Evolutionary conservation across 371 early-diverging fungal species (phyloP), one percentile per base, ranked within the genome.

Genomic region (Amoeboaphelidium occidentale): DNA sequence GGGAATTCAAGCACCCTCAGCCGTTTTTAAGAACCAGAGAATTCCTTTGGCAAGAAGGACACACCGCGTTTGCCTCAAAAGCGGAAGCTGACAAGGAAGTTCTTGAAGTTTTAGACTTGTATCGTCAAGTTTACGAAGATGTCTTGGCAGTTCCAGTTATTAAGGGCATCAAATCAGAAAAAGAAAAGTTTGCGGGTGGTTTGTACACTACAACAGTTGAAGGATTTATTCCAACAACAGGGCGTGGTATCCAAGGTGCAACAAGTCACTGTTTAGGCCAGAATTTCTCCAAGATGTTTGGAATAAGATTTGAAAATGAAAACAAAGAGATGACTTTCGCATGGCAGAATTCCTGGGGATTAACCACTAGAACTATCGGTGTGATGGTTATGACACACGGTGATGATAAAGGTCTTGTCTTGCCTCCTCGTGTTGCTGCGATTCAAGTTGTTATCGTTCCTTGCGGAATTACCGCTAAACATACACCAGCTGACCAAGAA

Each of bases 11-110:
- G 72, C 81, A 96, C 63, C 96, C 98, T 49, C 89, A 93, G 65
- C 98, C 98, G 47, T 98, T 99, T 76, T 70, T 99, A 53, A 77
- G 99, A 55, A 97, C 98, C 20, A 83, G 99, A 58, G 99, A 99
- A 72, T 98, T 99, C 73, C 71, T 98, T 56, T 99, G 99, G 99
- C 99, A 99, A 66, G 99, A 99, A 68, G 99, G 99, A 46, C 99
- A 99, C 72, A 94, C 96, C 28, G 98, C 97, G 14, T 87, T 89
- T 61, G 74, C 91, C 52, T 87, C 79, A 42, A 74, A 84, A 67
- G 77, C 79, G 41, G 89, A 81, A 48, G 93, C 98, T 43, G 91
- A 81, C 62, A 53, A 61, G 25, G 99, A 99, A 68, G 97, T 93
- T 21, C 68, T 63, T 45, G 69, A 87, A 51, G 91, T 98, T 52